Conservation (phyloP, 306 rosid genomes). For the Prunus mongolica region DNA sequence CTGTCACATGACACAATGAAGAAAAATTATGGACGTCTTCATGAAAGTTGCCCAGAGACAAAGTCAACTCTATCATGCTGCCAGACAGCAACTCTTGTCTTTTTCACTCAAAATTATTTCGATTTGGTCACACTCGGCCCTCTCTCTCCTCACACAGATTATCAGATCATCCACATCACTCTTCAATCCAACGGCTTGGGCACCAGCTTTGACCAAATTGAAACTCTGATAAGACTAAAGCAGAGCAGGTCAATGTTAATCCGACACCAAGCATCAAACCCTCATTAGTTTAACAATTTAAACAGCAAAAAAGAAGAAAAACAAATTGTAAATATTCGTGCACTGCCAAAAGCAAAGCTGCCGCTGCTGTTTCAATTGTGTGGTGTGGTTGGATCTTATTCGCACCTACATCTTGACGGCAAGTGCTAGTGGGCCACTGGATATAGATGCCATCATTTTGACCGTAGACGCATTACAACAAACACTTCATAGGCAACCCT, state of each 20-base stretch:
- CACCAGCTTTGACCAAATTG: neutral
- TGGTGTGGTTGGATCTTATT: slow-evolving; percentile 32
- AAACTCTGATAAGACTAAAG: neutral
- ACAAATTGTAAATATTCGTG: neutral
- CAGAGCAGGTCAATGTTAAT: neutral
- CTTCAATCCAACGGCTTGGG: slow-evolving; percentile 5
- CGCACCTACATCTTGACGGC: slow-evolving; percentile 42
- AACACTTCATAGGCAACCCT: neutral
- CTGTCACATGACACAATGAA: neutral
- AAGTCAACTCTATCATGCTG: slow-evolving; percentile 41
- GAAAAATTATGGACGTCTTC: neutral
- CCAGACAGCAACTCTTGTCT: slow-evolving; percentile 16
- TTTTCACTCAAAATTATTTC: neutral
- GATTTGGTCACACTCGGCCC: neutral
- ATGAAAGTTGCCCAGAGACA: neutral
- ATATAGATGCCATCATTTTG: slow-evolving; percentile 39
- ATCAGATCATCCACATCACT: neutral
- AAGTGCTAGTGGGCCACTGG: slow-evolving; percentile 35
- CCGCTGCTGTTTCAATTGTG: neutral
- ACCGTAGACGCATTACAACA: slow-evolving; percentile 26
- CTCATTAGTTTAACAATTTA: neutral
- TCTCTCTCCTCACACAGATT: neutral
- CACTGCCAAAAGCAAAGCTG: slow-evolving; percentile 3
- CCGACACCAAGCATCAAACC: neutral
- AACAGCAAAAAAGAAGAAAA: neutral